Evolutionary conservation across 768 basidiomycete species (phyloP).

Genomic region (Gelatoporia subvermispora): DNA sequence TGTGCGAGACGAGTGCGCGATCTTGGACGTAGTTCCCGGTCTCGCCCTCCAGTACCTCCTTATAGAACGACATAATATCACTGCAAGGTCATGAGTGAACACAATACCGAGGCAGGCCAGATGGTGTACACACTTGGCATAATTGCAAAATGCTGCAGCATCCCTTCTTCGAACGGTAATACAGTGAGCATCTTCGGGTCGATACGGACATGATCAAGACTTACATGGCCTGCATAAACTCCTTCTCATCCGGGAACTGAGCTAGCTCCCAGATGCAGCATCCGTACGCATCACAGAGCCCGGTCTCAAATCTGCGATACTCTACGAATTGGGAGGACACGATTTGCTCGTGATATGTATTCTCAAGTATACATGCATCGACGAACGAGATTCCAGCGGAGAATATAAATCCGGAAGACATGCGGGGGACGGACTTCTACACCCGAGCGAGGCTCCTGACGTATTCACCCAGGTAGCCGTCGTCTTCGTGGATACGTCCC

Average conservation of each 20-base stretch:
- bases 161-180: neutral
- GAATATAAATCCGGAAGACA: slow-evolving; percentile 31
- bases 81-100: neutral
- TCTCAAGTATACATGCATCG: slow-evolving; percentile 29
- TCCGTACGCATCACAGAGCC: slow-evolving; percentile 29
- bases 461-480: slow-evolving; percentile 28
- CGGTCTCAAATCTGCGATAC: slow-evolving; percentile 27
- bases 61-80: slow-evolving; percentile 17
- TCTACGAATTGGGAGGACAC: slow-evolving; percentile 20
- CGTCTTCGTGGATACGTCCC: slow-evolving; percentile 11
- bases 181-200: neutral
- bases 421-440: slow-evolving; percentile 22
- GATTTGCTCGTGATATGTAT: slow-evolving; percentile 24
- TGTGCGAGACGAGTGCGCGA: slow-evolving; percentile 7
- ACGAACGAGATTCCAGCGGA: slow-evolving; percentile 33
- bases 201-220: neutral
- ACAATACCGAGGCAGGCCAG: neutral
- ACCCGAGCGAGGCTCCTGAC: slow-evolving; percentile 28
- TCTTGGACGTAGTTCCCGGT: slow-evolving; percentile 11
- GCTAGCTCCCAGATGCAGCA: slow-evolving; percentile 32
- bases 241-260: slow-evolving; percentile 23
- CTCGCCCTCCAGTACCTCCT: slow-evolving; percentile 12
- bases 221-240: slow-evolving; percentile 34
- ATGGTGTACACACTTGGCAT: slow-evolving; percentile 2
- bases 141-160: slow-evolving; percentile 2